These are phyloP conservation scores for Pseudevernia furfuracea DNA, from an alignment of 495 filamentous ascomycete species.

Conservation along the genomic window DNA sequence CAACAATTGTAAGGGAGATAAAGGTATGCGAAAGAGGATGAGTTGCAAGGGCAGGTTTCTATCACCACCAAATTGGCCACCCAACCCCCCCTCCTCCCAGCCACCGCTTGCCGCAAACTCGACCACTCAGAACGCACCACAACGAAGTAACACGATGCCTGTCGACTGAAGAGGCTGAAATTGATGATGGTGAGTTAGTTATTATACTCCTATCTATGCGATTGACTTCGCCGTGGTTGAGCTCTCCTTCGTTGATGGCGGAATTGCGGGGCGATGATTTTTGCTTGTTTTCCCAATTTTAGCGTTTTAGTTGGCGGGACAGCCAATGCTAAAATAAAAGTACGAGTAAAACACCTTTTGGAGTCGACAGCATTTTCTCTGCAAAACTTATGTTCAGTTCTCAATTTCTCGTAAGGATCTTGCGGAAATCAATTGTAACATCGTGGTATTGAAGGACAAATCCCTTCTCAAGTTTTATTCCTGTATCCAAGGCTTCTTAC, in stretches of 20 bases:
- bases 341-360: no score
- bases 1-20: conserved; percentile 1
- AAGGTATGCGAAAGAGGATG: conserved; percentile 4
- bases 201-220: background rate
- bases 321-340: background rate
- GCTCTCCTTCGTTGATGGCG: background rate
- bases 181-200: conserved; percentile 10
- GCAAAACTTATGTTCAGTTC: no score
- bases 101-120: conserved; percentile 10
- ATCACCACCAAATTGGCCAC: conserved; percentile 18
- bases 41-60: conserved; percentile 15
- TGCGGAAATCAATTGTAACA: no score
- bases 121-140: conserved; percentile 11
- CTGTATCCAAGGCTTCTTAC: background rate
- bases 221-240: background rate
- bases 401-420: no score
- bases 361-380: no score
- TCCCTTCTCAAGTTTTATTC: background rate
- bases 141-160: background rate
- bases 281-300: background rate
- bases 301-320: conserved; percentile 4
- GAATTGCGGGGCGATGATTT: background rate
- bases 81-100: conserved; percentile 16
- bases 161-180: conserved; percentile 13
- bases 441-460: background rate